A percentile compares a stretch with the other conserved stretches of the same genome.
These are phyloP conservation scores for Colletotrichum sp. DNA, from an alignment of 2,329 filamentous ascomycete genomes.

Conservation along the genomic window DNA sequence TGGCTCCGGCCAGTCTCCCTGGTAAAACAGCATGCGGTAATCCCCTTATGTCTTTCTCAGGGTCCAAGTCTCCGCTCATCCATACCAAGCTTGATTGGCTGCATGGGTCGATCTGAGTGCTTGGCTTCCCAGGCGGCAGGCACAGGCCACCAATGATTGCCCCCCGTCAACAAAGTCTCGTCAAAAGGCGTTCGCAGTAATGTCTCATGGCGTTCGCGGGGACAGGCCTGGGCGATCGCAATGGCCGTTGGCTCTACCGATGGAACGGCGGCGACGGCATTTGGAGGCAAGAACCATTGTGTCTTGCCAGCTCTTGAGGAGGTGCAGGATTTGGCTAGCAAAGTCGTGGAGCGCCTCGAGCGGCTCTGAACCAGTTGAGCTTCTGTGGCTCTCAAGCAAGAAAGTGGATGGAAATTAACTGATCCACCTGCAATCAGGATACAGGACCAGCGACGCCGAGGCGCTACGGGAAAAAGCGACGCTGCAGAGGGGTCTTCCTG, in stretches of 20 bases:
- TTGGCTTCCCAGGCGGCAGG: slow-evolving; percentile 7
- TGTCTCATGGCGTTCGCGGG: neutral
- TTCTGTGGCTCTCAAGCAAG: neutral
- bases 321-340: neutral
- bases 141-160: neutral
- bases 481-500: neutral
- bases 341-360: neutral
- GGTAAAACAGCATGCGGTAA: neutral
- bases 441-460: slow-evolving; percentile 1
- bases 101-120: neutral
- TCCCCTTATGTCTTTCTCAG: slow-evolving; percentile 6
- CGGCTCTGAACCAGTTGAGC: neutral
- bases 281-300: neutral
- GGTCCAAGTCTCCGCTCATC: neutral
- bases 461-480: slow-evolving; percentile 10
- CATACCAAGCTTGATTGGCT: slow-evolving; percentile 4
- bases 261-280: neutral
- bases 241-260: neutral
- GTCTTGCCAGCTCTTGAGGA: neutral
- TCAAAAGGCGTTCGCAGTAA: neutral
- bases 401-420: slow-evolving; percentile 6
- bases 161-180: neutral
- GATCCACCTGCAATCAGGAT: slow-evolving; percentile 1
- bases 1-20: neutral
- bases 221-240: neutral